Conservation (phyloP, 163 green algal species). For the Chlamydomonas reinhardtii region DNA sequence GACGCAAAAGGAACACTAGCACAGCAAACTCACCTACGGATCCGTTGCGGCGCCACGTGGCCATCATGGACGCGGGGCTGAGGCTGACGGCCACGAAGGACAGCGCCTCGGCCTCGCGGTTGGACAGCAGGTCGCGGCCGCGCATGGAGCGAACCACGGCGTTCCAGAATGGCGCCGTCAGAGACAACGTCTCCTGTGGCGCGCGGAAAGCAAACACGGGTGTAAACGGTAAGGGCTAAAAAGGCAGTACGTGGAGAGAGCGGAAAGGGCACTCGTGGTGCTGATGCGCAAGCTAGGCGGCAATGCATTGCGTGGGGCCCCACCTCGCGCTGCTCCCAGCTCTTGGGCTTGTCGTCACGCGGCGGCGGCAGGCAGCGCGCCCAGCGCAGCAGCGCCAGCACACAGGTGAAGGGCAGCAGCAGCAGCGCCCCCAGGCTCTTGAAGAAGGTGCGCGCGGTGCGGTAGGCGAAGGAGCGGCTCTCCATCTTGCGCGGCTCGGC, state of each 20-base stretch:
- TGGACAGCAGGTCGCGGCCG: conserved; percentile 27
- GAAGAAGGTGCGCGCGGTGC: neutral
- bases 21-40: no score
- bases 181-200: conserved; percentile 1
- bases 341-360: neutral
- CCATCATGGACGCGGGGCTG: conserved; percentile 26
- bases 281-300: no score
- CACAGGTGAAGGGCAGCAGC: neutral
- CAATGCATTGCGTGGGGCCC: no score
- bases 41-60: conserved; percentile 18
- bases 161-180: conserved; percentile 42
- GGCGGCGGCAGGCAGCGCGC: neutral
- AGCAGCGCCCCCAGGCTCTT: neutral
- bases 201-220: no score
- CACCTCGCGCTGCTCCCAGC: conserved; percentile 38
- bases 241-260: no score
- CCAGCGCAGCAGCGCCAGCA: neutral
- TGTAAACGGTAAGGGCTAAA: no score
- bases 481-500: neutral
- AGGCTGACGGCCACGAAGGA: conserved; percentile 11
- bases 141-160: conserved; percentile 15
- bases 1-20: no score
- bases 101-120: conserved; percentile 26
- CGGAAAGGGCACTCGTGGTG: no score
- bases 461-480: neutral